These are phyloP conservation scores for Russula emetica DNA, from an alignment of 768 basidiomycete species.

Conservation along the genomic window DNA sequence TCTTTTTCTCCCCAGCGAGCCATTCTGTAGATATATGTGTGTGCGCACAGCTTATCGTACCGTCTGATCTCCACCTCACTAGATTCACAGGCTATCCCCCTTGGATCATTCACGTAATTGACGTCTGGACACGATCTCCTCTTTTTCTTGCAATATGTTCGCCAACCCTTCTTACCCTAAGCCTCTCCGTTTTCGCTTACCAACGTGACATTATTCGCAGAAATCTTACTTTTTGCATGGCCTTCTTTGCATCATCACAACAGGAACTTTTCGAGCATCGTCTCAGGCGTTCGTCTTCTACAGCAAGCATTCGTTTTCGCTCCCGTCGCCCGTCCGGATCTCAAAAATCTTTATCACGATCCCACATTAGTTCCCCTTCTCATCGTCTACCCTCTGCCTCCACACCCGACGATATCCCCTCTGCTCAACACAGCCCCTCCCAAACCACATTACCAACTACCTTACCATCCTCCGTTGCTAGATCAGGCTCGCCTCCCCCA, in stretches of 20 bases:
- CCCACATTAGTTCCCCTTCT: background rate
- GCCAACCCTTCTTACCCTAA: background rate
- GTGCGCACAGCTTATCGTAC: background rate
- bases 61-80: background rate
- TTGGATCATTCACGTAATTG: constrained; percentile 19
- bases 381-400: background rate
- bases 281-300: constrained; percentile 25
- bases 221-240: constrained; percentile 16
- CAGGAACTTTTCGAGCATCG: constrained; percentile 22
- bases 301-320: constrained; percentile 15
- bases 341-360: background rate
- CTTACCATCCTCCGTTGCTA: background rate
- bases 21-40: constrained; percentile 13
- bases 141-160: constrained; percentile 5
- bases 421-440: background rate
- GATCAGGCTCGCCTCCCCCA: background rate
- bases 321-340: constrained; percentile 1
- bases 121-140: constrained; percentile 20
- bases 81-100: constrained; percentile 10
- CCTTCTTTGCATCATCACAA: constrained; percentile 24
- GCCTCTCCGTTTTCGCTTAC: background rate
- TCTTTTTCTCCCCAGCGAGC: background rate
- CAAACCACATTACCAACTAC: background rate
- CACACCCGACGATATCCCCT: background rate
- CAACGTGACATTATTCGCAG: background rate